Conservation (phyloP, 1,139 yeast species). For the Sugiyamaella grinbergsii region DNA sequence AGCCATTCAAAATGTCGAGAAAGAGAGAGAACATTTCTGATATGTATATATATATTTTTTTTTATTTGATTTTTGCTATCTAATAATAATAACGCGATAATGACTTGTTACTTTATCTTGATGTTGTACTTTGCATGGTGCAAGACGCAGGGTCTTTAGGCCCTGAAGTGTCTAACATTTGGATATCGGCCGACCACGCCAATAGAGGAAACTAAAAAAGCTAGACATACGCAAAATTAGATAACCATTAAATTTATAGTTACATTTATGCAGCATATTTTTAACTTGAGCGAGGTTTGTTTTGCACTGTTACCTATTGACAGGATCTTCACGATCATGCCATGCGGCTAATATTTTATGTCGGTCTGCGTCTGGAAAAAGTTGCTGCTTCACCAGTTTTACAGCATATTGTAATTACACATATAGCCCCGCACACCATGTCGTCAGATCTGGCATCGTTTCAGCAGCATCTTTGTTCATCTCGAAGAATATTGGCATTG, state of each 20-base stretch:
- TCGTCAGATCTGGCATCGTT: constrained; percentile 16
- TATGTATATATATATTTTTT: not conserved
- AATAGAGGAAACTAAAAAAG: no score
- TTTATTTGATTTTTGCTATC: not conserved
- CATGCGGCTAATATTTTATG: not conserved
- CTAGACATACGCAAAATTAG: no score
- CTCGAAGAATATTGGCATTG: constrained; percentile 14
- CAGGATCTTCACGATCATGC: not conserved
- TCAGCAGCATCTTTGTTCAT: constrained; percentile 16
- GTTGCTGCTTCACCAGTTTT: constrained; percentile 12
- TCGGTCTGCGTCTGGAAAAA: not conserved
- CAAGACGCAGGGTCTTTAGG: no score
- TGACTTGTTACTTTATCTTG: no score
- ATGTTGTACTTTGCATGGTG: no score
- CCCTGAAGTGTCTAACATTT: not conserved
- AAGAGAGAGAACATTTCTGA: constrained; percentile 40
- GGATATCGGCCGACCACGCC: not conserved
- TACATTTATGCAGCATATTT: no score
- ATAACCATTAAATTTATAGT: no score
- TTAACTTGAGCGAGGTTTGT: no score
- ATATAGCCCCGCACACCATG: not conserved
- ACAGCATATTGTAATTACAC: not conserved
- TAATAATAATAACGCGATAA: not conserved
- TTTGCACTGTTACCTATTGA: no score
- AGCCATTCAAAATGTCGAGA: constrained; percentile 56